phyloP scores from a whole-genome alignment of 2,329 filamentous ascomycete genomes.

The Xylariaceae sp. region DNA sequence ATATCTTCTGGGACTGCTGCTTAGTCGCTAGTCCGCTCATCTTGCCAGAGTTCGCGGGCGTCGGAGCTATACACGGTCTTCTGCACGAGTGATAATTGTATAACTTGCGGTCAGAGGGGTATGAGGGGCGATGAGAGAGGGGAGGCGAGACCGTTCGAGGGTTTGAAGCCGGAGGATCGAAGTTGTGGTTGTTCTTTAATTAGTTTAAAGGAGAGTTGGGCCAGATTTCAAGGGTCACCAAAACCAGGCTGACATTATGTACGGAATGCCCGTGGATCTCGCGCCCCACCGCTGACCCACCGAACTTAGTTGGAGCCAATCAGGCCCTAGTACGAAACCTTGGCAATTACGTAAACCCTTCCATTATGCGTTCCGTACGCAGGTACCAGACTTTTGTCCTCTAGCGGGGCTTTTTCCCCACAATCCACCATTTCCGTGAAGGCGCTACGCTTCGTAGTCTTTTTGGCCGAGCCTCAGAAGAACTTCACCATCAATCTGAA shows the following conservation, averaged over 20 bases:
- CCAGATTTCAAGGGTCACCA: slow-evolving; percentile 30
- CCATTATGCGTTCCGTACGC: too few relatives aligned
- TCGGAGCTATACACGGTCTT: background rate
- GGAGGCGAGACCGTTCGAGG: background rate
- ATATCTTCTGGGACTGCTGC: slow-evolving; percentile 92
- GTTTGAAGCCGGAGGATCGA: slow-evolving; percentile 6
- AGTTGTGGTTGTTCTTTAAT: slow-evolving; percentile 7
- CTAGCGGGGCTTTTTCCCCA: background rate
- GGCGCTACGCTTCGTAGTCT: background rate
- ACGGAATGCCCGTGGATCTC: background rate
- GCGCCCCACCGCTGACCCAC: too few relatives aligned
- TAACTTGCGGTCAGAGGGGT: too few relatives aligned
- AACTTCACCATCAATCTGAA: background rate
- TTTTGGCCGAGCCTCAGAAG: background rate
- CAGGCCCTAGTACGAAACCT: too few relatives aligned
- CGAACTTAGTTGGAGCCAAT: too few relatives aligned
- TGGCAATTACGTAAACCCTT: too few relatives aligned
- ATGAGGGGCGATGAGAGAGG: background rate
- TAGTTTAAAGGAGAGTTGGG: slow-evolving; percentile 30
- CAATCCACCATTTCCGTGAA: background rate
- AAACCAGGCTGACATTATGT: slow-evolving; percentile 22
- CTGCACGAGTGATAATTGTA: background rate
- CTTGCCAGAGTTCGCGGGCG: slow-evolving; percentile 32
- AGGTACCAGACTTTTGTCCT: background rate
- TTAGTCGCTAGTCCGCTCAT: slow-evolving; percentile 75